Evolutionary conservation across 805 yeast genomes (phyloP).

Genomic region (Yarrowia sp.): DNA sequence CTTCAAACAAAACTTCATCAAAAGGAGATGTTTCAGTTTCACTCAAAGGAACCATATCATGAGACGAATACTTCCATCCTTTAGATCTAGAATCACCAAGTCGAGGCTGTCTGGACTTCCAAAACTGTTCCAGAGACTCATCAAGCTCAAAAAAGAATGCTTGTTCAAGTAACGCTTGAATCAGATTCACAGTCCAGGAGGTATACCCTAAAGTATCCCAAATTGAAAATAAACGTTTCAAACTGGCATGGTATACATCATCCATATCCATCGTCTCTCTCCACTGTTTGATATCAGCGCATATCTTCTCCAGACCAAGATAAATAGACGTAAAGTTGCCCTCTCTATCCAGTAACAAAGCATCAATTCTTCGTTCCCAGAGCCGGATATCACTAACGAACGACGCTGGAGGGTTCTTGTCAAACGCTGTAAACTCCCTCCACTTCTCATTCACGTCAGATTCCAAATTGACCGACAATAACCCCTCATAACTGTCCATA

Average conservation of each 20-base stretch:
- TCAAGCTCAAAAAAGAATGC: slow-evolving; percentile 1
- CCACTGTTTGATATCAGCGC: neutral
- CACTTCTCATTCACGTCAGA: neutral
- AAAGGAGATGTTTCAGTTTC: neutral
- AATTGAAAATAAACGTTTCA: neutral
- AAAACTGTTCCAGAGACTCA: neutral
- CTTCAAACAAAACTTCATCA: slow-evolving; percentile 12
- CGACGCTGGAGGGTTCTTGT: neutral
- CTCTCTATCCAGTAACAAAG: neutral
- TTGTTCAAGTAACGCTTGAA: neutral
- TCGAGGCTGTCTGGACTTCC: slow-evolving; percentile 7
- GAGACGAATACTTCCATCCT: slow-evolving; percentile 14
- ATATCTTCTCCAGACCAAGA: neutral
- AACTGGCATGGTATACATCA: neutral
- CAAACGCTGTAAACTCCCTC: neutral
- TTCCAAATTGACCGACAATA: neutral
- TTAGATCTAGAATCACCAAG: neutral
- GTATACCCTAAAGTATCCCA: slow-evolving; percentile 7
- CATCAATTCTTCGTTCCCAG: neutral
- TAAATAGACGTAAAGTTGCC: neutral
- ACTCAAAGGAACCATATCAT: neutral
- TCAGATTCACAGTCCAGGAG: neutral
- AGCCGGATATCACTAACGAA: neutral
- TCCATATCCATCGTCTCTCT: neutral
- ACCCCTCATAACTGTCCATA: slow-evolving; percentile 3